Percentiles rank a stretch among this genome's conserved stretches.
Conservation (phyloP, 2,329 filamentous ascomycete species). For the Colletotrichum acutatum region DNA sequence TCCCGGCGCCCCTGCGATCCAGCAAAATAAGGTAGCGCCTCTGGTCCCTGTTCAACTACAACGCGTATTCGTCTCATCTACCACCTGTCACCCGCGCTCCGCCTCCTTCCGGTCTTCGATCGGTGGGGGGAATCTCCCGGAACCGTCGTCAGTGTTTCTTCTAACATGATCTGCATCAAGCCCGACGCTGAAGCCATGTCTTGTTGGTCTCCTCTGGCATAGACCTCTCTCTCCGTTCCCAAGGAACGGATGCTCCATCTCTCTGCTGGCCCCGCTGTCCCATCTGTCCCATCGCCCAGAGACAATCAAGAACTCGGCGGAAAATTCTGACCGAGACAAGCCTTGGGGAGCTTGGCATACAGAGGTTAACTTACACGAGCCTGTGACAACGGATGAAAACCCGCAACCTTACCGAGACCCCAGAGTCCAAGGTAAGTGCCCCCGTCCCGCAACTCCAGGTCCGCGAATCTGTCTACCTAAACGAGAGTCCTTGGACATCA, state of each 20-base stretch:
- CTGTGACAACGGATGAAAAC: conserved; percentile 13
- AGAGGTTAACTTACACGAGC: conserved; percentile 18
- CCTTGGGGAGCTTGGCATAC: conserved; percentile 30
- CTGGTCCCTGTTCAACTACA: conserved; percentile 25
- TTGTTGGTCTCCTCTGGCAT: conserved; percentile 4
- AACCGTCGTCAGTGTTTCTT: conserved; percentile 37
- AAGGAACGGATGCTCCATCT: neutral
- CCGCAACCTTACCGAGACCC: conserved; percentile 24
- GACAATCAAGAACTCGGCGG: conserved; percentile 27
- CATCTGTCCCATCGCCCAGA: conserved; percentile 10
- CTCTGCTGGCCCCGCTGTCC: neutral
- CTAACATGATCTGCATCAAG: conserved; percentile 38
- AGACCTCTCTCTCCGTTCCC: neutral
- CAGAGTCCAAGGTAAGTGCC: neutral
- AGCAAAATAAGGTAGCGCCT: conserved; percentile 30
- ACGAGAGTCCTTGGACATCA: conserved; percentile 8
- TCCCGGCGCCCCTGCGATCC: conserved; percentile 23
- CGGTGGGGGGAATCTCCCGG: conserved; percentile 37
- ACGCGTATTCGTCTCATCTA: conserved; percentile 40
- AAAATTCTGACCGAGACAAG: conserved; percentile 29
- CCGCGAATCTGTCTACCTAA: conserved; percentile 2
- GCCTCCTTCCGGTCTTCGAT: conserved; percentile 41
- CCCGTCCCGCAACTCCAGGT: neutral
- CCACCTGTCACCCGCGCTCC: conserved; percentile 37
- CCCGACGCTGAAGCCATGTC: conserved; percentile 23